Evolutionary conservation across 2,329 filamentous ascomycete genomes (phyloP).

Genomic region (Alternaria tenuissima): DNA sequence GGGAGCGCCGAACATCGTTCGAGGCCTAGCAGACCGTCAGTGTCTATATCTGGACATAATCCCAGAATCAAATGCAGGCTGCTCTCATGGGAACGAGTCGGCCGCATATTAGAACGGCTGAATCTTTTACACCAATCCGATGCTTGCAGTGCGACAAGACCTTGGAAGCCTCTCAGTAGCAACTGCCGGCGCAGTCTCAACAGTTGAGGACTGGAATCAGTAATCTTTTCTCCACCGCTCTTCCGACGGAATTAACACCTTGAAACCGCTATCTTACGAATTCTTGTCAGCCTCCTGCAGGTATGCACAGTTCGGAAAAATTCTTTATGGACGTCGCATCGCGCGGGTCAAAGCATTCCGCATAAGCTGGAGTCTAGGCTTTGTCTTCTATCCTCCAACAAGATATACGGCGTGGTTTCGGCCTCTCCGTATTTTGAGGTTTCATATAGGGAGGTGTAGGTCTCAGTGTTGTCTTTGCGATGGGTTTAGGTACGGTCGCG

Average conservation of each 20-base stretch:
- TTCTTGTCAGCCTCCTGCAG: background rate
- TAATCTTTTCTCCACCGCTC: background rate
- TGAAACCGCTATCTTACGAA: background rate
- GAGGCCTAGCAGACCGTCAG: background rate
- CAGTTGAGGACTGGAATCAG: background rate
- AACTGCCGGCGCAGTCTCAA: background rate
- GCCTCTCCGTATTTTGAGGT: background rate
- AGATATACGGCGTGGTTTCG: background rate
- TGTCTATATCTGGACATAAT: background rate
- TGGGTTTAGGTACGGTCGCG: conserved; percentile 75
- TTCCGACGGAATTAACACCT: background rate
- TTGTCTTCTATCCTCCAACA: background rate
- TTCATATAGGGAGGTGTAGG: conserved; percentile 61
- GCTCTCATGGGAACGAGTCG: background rate
- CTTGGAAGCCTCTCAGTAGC: background rate
- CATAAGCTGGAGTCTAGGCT: background rate
- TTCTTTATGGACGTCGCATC: background rate
- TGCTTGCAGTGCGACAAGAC: background rate
- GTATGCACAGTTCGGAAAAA: background rate
- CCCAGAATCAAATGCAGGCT: background rate
- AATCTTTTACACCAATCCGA: background rate
- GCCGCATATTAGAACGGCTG: background rate
- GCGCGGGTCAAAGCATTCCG: background rate
- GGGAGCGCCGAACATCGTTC: background rate
- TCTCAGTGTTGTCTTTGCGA: conserved; percentile 74